Evolutionary conservation across 495 filamentous ascomycete species (phyloP).

Genomic region (Aspergillus conjunctus): DNA sequence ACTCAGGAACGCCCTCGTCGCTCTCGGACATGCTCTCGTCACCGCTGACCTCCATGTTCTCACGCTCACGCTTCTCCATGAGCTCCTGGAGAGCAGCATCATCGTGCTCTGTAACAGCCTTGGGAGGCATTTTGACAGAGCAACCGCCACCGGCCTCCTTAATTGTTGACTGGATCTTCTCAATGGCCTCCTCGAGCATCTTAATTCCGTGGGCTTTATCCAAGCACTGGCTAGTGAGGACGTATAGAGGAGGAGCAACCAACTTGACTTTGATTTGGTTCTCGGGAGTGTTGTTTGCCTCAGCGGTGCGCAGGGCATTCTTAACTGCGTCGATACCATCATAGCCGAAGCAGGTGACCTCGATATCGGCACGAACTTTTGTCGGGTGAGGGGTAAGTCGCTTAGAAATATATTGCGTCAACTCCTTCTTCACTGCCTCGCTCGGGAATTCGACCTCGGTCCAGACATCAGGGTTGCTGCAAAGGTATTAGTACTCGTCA

Average conservation of each 20-base stretch:
- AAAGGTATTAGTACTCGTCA: slow-evolving; percentile 18
- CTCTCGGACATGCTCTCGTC: slow-evolving; percentile 93
- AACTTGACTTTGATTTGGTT: slow-evolving; percentile 96
- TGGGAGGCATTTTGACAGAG: slow-evolving; percentile 93
- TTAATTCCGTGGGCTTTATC: slow-evolving; percentile 87
- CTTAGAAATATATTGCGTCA: slow-evolving; percentile 92
- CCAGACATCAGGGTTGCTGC: slow-evolving; percentile 95
- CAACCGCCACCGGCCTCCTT: slow-evolving; percentile 71
- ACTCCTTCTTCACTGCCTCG: slow-evolving; percentile 80
- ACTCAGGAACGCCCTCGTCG: slow-evolving; percentile 67
- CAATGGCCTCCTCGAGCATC: slow-evolving; percentile 83
- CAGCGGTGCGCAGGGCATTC: slow-evolving; percentile 79
- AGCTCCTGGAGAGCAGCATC: slow-evolving; percentile 94
- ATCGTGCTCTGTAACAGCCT: slow-evolving; percentile 97
- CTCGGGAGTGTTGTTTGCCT: slow-evolving; percentile 83
- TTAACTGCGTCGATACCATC: slow-evolving; percentile 99
- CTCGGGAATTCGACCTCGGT: slow-evolving; percentile 85
- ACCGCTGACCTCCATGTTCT: slow-evolving; percentile 95
- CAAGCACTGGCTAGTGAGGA: slow-evolving; percentile 87
- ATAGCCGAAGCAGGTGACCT: slow-evolving; percentile 97
- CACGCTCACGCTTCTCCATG: slow-evolving; percentile 98
- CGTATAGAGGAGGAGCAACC: slow-evolving; percentile 92
- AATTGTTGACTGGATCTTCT: slow-evolving; percentile 78
- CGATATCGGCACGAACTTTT: slow-evolving; percentile 96
- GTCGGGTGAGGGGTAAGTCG: slow-evolving; percentile 94